These are phyloP conservation scores for Penicillium egyptiacum DNA, from an alignment of 495 filamentous ascomycete genomes.

Conservation along the genomic window DNA sequence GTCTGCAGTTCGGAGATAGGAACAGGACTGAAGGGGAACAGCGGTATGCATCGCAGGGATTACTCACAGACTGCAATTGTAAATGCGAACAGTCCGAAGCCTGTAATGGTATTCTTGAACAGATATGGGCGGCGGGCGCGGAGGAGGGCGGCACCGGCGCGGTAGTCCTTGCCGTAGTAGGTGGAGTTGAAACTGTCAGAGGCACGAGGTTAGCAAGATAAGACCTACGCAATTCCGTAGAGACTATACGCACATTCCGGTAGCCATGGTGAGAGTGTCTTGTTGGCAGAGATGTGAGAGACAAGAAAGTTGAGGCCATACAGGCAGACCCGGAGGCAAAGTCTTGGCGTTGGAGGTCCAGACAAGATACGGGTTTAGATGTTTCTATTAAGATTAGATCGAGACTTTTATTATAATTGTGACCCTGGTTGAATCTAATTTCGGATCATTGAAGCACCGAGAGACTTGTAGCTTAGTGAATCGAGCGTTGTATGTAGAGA, in stretches of 20 bases:
- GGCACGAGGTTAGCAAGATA: constrained; percentile 15
- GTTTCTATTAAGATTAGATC: neutral
- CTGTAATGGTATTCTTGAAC: constrained; percentile 80
- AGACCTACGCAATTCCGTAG: neutral
- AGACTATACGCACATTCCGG: constrained; percentile 43
- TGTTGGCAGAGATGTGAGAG: constrained; percentile 7
- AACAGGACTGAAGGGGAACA: neutral
- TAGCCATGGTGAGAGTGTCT: constrained; percentile 33
- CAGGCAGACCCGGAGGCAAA: constrained; percentile 14
- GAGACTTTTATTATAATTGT: neutral
- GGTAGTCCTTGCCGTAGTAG: constrained; percentile 86
- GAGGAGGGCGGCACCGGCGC: constrained; percentile 78
- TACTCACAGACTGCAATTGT: constrained; percentile 78
- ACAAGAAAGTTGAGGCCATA: constrained; percentile 12
- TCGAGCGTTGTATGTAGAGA: too few species aligned
- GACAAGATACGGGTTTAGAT: constrained; percentile 8
- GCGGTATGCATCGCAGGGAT: neutral
- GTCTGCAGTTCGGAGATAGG: neutral
- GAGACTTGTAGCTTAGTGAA: neutral
- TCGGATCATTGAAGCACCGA: neutral
- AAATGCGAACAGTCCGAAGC: constrained; percentile 65
- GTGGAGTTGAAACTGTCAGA: constrained; percentile 66
- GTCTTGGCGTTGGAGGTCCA: constrained; percentile 27
- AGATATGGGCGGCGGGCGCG: constrained; percentile 90
- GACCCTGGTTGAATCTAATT: neutral